Conservation (phyloP, 2,329 filamentous ascomycete genomes). For the Fusarium devonianum region DNA sequence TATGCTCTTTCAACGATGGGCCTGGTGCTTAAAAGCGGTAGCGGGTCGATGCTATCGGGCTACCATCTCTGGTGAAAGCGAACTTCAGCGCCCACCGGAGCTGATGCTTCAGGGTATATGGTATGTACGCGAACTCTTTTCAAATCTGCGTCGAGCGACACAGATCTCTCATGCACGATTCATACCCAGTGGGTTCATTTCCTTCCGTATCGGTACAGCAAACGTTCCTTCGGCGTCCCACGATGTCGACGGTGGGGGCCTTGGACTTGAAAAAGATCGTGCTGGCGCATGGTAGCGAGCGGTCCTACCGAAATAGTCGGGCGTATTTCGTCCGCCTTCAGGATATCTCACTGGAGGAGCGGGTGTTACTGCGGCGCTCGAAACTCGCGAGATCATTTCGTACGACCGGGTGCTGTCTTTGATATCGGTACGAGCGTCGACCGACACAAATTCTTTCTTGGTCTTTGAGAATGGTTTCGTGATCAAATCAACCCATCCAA, state of each 20-base stretch:
- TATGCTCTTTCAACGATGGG: constrained; percentile 1
- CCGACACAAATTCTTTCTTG: constrained; percentile 86
- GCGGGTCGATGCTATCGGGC: neutral
- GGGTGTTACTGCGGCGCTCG: constrained; percentile 62
- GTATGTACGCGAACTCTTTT: no score
- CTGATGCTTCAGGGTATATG: no score
- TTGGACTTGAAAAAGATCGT: constrained; percentile 64
- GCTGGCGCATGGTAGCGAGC: constrained; percentile 62
- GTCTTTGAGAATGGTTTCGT: constrained; percentile 55
- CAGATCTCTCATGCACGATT: constrained; percentile 58
- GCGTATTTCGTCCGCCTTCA: constrained; percentile 53
- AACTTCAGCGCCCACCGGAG: neutral
- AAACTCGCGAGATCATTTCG: constrained; percentile 77
- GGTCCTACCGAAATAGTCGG: constrained; percentile 64
- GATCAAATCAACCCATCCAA: constrained; percentile 78
- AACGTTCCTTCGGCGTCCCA: constrained; percentile 56
- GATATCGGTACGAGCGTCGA: constrained; percentile 72
- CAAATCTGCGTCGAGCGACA: no score
- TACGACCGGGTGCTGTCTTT: constrained; percentile 74
- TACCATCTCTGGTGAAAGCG: neutral
- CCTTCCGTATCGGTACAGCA: constrained; percentile 46
- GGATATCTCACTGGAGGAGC: constrained; percentile 50
- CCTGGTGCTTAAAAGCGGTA: constrained; percentile 11
- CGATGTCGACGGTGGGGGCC: constrained; percentile 52
- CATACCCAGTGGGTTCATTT: constrained; percentile 64